These are phyloP conservation scores for Aleurites moluccanus DNA, from an alignment of 441 rosid species.

Conservation along the genomic window DNA sequence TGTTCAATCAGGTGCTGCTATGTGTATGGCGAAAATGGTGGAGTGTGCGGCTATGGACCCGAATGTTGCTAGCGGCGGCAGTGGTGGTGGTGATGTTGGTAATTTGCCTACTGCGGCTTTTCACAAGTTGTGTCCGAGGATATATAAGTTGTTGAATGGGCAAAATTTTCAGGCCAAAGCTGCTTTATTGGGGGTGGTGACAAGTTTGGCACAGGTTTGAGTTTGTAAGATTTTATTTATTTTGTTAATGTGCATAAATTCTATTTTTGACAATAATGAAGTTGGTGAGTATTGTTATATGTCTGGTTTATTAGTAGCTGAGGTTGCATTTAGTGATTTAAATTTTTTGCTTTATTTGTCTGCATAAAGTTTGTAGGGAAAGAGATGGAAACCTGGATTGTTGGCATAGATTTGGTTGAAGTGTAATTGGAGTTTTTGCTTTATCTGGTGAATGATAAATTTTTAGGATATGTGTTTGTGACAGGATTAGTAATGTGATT, in stretches of 20 bases:
- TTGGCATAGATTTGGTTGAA: slow-evolving; percentile 3
- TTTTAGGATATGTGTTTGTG: slow-evolving; percentile 1
- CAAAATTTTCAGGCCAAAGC: slow-evolving; percentile 82
- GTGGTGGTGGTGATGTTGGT: slow-evolving; percentile 6
- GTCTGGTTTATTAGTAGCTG: neutral
- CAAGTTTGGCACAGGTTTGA: slow-evolving; percentile 84
- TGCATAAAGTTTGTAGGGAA: slow-evolving; percentile 9
- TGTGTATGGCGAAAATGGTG: slow-evolving; percentile 90
- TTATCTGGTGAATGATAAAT: slow-evolving; percentile 11
- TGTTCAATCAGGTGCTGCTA: slow-evolving; percentile 90
- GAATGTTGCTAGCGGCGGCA: neutral
- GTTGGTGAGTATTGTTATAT: neutral
- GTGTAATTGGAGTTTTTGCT: neutral
- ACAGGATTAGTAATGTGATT: neutral
- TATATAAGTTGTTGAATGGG: slow-evolving; percentile 81
- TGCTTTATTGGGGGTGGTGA: slow-evolving; percentile 74
- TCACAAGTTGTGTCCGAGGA: slow-evolving; percentile 83
- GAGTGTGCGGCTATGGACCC: slow-evolving; percentile 48
- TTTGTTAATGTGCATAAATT: slow-evolving; percentile 2
- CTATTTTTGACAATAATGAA: neutral
- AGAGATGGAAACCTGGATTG: slow-evolving; percentile 3
- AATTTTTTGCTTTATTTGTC: neutral
- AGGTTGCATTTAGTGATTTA: neutral
- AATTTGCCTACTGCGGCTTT: slow-evolving; percentile 57
- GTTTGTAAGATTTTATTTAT: slow-evolving; percentile 15